These are phyloP conservation scores for Dryas drummondii DNA, from an alignment of 306 rosid species.

Conservation along the genomic window DNA sequence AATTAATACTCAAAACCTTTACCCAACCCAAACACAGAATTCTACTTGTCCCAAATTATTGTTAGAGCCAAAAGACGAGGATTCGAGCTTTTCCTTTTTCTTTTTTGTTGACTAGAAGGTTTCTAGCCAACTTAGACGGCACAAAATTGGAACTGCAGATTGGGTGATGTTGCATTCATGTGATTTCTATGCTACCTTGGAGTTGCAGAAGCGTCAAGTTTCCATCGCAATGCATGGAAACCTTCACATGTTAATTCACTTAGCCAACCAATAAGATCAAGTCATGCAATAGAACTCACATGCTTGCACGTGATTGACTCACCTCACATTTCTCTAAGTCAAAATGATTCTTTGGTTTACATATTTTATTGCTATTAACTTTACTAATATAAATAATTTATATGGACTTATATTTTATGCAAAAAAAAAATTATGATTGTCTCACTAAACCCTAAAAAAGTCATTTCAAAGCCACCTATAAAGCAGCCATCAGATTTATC, in stretches of 20 bases:
- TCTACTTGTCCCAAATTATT: too few relatives aligned
- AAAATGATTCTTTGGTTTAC: background rate
- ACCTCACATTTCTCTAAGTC: background rate
- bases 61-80: too few relatives aligned
- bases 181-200: background rate
- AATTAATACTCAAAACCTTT: too few relatives aligned
- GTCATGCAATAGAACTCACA: background rate
- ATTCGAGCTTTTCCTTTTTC: too few relatives aligned
- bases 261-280: background rate
- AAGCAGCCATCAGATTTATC: too few relatives aligned
- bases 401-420: background rate
- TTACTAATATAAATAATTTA: background rate
- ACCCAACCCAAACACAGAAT: too few relatives aligned
- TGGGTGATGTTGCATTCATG: background rate
- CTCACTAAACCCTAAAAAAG: too few relatives aligned
- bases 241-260: background rate
- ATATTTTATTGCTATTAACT: background rate
- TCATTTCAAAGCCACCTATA: too few relatives aligned
- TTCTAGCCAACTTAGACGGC: background rate
- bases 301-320: background rate
- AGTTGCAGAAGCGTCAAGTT: background rate
- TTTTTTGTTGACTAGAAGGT: background rate
- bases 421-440: background rate
- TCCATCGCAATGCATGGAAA: background rate
- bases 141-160: background rate